Evolutionary conservation across 345 rosid genomes (phyloP).

Genomic region (Lepidium sativum): DNA sequence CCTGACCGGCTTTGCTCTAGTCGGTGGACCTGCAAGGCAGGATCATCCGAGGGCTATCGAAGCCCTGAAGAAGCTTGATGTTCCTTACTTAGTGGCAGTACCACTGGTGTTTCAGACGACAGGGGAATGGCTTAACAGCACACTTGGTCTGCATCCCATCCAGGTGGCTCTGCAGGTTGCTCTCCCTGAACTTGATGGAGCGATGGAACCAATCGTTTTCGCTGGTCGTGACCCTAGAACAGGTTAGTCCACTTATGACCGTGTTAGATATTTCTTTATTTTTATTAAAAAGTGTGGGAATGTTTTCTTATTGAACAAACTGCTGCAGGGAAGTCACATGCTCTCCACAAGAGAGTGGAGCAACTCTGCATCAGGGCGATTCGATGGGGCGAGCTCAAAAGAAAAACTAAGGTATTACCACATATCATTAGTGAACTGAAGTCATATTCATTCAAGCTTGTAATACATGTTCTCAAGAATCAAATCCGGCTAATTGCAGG

Average conservation of each 20-base stretch:
- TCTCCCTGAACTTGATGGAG: slow-evolving; percentile 97
- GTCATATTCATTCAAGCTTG: slow-evolving; percentile 2
- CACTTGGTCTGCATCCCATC: slow-evolving; percentile 91
- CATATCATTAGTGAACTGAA: neutral
- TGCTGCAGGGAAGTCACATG: slow-evolving; percentile 88
- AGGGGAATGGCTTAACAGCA: slow-evolving; percentile 94
- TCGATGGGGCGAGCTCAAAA: slow-evolving; percentile 88
- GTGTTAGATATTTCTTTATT: neutral
- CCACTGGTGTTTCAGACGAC: slow-evolving; percentile 98
- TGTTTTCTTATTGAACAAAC: slow-evolving; percentile 1
- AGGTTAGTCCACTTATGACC: slow-evolving; percentile 38
- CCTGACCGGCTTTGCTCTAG: slow-evolving; percentile 92
- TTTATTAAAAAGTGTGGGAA: neutral
- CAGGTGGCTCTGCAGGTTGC: slow-evolving; percentile 99
- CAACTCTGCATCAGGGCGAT: slow-evolving; percentile 96
- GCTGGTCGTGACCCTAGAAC: slow-evolving; percentile 98
- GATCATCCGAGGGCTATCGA: slow-evolving; percentile 95
- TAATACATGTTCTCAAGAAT: slow-evolving; percentile 9
- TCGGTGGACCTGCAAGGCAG: slow-evolving; percentile 99
- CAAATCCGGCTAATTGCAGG: slow-evolving; percentile 36
- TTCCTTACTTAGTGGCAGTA: slow-evolving; percentile 87
- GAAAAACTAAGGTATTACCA: slow-evolving; percentile 68
- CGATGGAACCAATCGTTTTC: slow-evolving; percentile 96
- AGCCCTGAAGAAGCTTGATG: slow-evolving; percentile 84
- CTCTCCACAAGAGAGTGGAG: slow-evolving; percentile 98